phyloP scores from a whole-genome alignment of 1,284 basidiomycete species.

The Boletellus deceptivus region DNA sequence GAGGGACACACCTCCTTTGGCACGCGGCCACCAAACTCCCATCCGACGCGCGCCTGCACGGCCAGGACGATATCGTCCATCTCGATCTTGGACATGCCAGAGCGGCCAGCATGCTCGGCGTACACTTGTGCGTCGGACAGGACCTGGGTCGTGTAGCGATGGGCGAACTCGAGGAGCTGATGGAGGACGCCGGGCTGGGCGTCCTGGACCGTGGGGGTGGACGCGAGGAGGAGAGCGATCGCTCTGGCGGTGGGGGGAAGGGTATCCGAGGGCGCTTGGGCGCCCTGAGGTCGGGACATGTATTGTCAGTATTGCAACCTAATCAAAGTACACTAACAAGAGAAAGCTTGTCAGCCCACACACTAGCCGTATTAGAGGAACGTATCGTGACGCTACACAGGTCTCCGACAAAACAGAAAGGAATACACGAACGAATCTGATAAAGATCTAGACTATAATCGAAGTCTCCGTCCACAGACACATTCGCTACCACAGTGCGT shows the following conservation, averaged over 20 bases:
- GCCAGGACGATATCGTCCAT: constrained; percentile 91
- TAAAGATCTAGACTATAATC: constrained; percentile 30
- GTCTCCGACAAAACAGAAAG: constrained; percentile 2
- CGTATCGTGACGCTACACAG: constrained; percentile 7
- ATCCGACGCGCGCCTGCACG: constrained; percentile 90
- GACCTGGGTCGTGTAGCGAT: constrained; percentile 92
- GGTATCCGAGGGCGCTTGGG: constrained; percentile 51
- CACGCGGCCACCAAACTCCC: constrained; percentile 90
- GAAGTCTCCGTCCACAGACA: constrained; percentile 8
- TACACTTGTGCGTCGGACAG: constrained; percentile 89
- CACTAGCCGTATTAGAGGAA: constrained; percentile 10
- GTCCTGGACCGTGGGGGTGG: constrained; percentile 91
- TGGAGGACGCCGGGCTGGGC: constrained; percentile 92
- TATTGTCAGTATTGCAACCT: constrained; percentile 1
- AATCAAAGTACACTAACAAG: constrained; percentile 2
- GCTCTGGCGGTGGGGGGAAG: constrained; percentile 89
- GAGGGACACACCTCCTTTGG: constrained; percentile 81
- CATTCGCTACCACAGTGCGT: constrained; percentile 14
- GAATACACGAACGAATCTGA: constrained; percentile 19
- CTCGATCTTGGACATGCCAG: constrained; percentile 66
- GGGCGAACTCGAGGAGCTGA: constrained; percentile 93
- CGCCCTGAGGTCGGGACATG: constrained; percentile 55
- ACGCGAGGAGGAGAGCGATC: constrained; percentile 89
- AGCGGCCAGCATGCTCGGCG: constrained; percentile 86
- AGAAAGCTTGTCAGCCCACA: background rate